phyloP scores from a whole-genome alignment of 2,329 filamentous ascomycete species.

The Penicillium hesseltinei region DNA sequence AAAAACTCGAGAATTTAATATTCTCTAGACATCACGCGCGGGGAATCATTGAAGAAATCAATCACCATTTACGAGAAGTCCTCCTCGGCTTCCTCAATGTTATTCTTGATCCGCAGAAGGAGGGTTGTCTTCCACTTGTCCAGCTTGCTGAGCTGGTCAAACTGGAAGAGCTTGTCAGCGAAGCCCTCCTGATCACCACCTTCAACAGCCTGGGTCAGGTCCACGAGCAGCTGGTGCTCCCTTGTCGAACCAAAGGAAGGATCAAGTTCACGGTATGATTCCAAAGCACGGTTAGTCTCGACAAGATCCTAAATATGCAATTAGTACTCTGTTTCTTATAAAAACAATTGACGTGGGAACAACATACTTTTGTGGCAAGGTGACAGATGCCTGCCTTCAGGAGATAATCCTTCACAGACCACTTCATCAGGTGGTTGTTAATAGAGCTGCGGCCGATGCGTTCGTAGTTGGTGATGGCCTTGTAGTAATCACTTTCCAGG shows the following conservation, averaged over 20 bases:
- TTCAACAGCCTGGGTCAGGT: conserved; percentile 73
- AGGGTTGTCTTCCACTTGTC: conserved; percentile 97
- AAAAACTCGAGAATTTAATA: conserved; percentile 11
- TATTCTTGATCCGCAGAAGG: conserved; percentile 76
- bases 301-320: conserved; percentile 62
- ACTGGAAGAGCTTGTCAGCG: conserved; percentile 82
- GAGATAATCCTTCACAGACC: conserved; percentile 93
- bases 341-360: neutral
- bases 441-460: conserved; percentile 75
- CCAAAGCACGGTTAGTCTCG: conserved; percentile 72
- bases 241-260: conserved; percentile 72
- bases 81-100: conserved; percentile 69
- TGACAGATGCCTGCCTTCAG: conserved; percentile 93
- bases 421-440: conserved; percentile 88
- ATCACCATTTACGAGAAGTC: conserved; percentile 59
- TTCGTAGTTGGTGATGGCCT: conserved; percentile 78
- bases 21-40: conserved; percentile 19
- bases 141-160: conserved; percentile 86
- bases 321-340: neutral
- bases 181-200: conserved; percentile 78
- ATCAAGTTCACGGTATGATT: conserved; percentile 78
- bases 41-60: conserved; percentile 25
- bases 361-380: conserved; percentile 59
- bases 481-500: conserved; percentile 78
- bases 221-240: conserved; percentile 76